Evolutionary conservation across 352 stramenopile species (phyloP).

Genomic region (Pythium volutum): DNA sequence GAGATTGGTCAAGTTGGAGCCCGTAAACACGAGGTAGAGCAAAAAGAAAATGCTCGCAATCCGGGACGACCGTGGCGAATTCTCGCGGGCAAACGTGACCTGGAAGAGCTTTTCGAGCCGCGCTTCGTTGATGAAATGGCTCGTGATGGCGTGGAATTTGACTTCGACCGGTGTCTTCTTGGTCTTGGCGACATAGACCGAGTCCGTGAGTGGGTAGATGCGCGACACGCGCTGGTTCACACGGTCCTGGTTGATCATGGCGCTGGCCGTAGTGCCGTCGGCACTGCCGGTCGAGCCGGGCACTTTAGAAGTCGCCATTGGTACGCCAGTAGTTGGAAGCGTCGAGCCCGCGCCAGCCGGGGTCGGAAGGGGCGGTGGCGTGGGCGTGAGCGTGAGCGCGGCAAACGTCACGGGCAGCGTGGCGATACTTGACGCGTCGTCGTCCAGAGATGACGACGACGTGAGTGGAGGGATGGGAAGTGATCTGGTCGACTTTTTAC

Average conservation of each 20-base stretch:
- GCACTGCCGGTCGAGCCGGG: slow-evolving; percentile 17
- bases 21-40: slow-evolving; percentile 73
- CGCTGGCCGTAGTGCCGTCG: slow-evolving; percentile 16
- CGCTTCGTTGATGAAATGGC: slow-evolving; percentile 65
- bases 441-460: background rate
- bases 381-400: slow-evolving; percentile 15
- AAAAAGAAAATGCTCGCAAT: slow-evolving; percentile 65
- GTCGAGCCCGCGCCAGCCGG: slow-evolving; percentile 1
- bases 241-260: slow-evolving; percentile 54
- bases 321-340: background rate
- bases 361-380: background rate
- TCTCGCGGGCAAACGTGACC: slow-evolving; percentile 78
- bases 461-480: background rate
- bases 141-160: slow-evolving; percentile 74
- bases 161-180: slow-evolving; percentile 81
- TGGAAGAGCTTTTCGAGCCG: slow-evolving; percentile 77
- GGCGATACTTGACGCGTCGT: background rate
- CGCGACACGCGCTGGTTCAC: slow-evolving; percentile 64
- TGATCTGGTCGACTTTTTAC: slow-evolving; percentile 7
- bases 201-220: slow-evolving; percentile 74
- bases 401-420: slow-evolving; percentile 25
- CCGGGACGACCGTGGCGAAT: slow-evolving; percentile 58
- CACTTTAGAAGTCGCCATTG: background rate
- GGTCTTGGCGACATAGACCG: slow-evolving; percentile 55
- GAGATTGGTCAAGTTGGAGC: slow-evolving; percentile 67